phyloP scores from a whole-genome alignment of 2,329 filamentous ascomycete genomes.

The Cercospora berteroae region DNA sequence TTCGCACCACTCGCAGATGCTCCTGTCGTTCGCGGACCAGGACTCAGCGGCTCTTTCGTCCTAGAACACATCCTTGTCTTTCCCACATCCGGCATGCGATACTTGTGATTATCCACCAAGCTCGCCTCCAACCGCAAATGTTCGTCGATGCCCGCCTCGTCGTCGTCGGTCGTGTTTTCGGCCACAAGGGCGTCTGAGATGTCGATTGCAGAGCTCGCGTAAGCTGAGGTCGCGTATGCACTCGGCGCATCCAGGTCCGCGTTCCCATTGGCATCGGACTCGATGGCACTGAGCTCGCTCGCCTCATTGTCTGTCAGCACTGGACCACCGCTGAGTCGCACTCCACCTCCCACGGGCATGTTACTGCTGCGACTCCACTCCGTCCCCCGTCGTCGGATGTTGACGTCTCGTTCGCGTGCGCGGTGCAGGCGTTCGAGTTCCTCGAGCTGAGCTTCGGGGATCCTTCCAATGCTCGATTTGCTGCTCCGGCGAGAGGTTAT shows the following conservation, averaged over 20 bases:
- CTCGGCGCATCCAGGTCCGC: conserved; percentile 6
- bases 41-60: conserved; percentile 36
- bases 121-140: conserved; percentile 43
- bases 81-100: conserved; percentile 68
- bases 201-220: conserved; percentile 43
- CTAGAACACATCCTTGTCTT: conserved; percentile 50
- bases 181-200: conserved; percentile 56
- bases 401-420: conserved; percentile 50
- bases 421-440: conserved; percentile 67
- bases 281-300: conserved; percentile 11
- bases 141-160: conserved; percentile 42
- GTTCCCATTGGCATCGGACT: conserved; percentile 8
- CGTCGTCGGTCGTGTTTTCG: conserved; percentile 38
- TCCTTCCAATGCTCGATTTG: conserved; percentile 57
- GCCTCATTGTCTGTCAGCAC: conserved; percentile 41
- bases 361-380: conserved; percentile 55
- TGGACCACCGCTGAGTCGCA: conserved; percentile 33
- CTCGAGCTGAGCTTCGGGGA: conserved; percentile 68
- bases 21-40: conserved; percentile 34
- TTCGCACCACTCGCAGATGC: not conserved
- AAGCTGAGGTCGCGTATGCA: conserved; percentile 3
- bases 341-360: conserved; percentile 36
- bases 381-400: conserved; percentile 64
- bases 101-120: conserved; percentile 69
- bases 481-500: conserved; percentile 16